Evolutionary conservation across 257 asterid species (phyloP).

Genomic region (Solanum tarapatanum): DNA sequence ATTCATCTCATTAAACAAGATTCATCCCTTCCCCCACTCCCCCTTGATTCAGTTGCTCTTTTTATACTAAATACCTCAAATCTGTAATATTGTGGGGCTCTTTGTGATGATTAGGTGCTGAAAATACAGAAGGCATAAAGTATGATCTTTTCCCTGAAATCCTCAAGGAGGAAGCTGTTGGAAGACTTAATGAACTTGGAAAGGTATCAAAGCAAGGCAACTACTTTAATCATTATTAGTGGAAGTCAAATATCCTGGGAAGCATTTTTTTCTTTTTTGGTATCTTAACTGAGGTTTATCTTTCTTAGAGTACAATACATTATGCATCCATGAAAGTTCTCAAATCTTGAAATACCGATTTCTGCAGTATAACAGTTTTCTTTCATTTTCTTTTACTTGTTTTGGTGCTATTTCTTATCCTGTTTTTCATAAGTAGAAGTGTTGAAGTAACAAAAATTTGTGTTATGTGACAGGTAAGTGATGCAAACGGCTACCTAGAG

Average conservation of each 20-base stretch:
- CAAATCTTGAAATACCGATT: neutral
- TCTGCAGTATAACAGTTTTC: neutral
- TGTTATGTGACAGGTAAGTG: conserved; percentile 61
- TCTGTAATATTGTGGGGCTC: neutral
- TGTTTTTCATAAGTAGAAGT: neutral
- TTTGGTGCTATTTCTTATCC: neutral
- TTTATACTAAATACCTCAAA: neutral
- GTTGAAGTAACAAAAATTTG: neutral
- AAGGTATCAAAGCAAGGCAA: conserved; percentile 34
- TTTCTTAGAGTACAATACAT: neutral
- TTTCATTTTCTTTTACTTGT: neutral
- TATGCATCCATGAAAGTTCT: neutral
- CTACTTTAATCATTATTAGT: neutral
- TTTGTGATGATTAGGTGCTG: conserved; percentile 11
- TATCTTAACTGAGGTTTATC: neutral
- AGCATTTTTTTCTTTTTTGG: neutral
- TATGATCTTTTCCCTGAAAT: conserved; percentile 35
- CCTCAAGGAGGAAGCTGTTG: conserved; percentile 70
- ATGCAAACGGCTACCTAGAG: conserved; percentile 65
- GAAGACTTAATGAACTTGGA: conserved; percentile 72
- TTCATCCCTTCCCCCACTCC: neutral
- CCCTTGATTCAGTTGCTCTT: neutral
- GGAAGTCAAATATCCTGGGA: neutral
- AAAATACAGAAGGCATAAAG: conserved; percentile 20
- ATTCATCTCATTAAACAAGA: neutral